Conservation (phyloP, 352 stramenopile species). For the Aphanomyces stellatus region DNA sequence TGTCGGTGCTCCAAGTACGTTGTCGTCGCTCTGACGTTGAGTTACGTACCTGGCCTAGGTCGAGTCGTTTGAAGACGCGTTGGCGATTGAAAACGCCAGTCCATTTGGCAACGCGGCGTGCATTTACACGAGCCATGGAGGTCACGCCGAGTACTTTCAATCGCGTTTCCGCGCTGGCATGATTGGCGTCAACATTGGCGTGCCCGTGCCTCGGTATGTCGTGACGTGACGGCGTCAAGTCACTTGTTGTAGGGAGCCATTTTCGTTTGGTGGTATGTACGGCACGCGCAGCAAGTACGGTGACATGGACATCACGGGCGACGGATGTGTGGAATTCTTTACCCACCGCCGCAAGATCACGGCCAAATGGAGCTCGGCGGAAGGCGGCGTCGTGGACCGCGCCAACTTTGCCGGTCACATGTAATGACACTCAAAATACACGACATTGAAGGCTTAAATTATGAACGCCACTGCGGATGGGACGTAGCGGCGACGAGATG, state of each 20-base stretch:
- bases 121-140: slow-evolving; percentile 94
- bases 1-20: slow-evolving; percentile 77
- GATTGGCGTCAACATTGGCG: slow-evolving; percentile 96
- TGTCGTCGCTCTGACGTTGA: background rate
- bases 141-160: slow-evolving; percentile 91
- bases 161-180: slow-evolving; percentile 87
- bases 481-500: too few relatives aligned
- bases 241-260: slow-evolving; percentile 59
- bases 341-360: slow-evolving; percentile 97
- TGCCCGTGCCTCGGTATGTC: slow-evolving; percentile 79
- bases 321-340: slow-evolving; percentile 97
- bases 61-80: slow-evolving; percentile 86
- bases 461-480: too few relatives aligned
- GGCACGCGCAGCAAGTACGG: slow-evolving; percentile 96
- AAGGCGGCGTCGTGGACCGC: slow-evolving; percentile 27
- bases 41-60: slow-evolving; percentile 36
- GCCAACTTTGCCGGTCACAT: slow-evolving; percentile 60
- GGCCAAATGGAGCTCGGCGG: slow-evolving; percentile 76
- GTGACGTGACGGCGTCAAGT: background rate
- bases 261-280: slow-evolving; percentile 96
- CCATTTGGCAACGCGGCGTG: slow-evolving; percentile 96
- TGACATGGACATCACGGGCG: slow-evolving; percentile 97
- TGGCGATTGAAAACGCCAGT: slow-evolving; percentile 94
- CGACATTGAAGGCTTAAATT: too few relatives aligned
- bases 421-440: too few relatives aligned